Conservation (phyloP, 2,329 filamentous ascomycete genomes). For the Talaromyces sp. region DNA sequence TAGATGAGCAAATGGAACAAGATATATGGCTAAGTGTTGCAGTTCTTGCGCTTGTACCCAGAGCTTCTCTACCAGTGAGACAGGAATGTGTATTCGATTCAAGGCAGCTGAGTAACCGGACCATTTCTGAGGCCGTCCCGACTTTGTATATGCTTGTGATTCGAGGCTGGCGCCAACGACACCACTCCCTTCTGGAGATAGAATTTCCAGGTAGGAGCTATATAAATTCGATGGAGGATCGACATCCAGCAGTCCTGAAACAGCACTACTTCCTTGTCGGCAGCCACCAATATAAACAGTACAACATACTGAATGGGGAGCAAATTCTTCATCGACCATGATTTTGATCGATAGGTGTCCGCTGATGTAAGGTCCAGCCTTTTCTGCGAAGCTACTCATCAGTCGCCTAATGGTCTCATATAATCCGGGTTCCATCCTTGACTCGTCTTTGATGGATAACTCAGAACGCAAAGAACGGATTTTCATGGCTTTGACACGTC, state of each 20-base stretch:
- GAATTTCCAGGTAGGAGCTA: conserved; percentile 24
- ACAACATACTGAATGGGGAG: conserved; percentile 28
- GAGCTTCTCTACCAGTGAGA: conserved; percentile 1
- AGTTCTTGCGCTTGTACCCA: conserved; percentile 16
- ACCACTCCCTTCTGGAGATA: background rate
- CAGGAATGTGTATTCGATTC: background rate
- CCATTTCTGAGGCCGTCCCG: background rate
- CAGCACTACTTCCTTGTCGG: conserved; percentile 24
- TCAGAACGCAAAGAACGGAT: conserved; percentile 61
- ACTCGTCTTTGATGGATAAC: conserved; percentile 56
- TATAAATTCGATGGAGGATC: conserved; percentile 25
- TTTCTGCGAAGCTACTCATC: conserved; percentile 54
- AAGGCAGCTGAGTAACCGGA: background rate
- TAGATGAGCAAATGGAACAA: conserved; percentile 20
- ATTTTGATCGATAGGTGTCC: conserved; percentile 72
- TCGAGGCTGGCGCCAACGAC: conserved; percentile 16
- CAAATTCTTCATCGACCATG: conserved; percentile 50
- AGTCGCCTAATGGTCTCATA: conserved; percentile 59
- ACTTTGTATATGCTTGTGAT: background rate
- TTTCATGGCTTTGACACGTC: conserved; percentile 60
- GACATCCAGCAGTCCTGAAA: conserved; percentile 25
- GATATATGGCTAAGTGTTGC: conserved; percentile 19
- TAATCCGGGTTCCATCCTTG: conserved; percentile 52
- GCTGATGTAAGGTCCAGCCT: conserved; percentile 50
- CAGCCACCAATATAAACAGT: conserved; percentile 31